Conservation (phyloP, 352 stramenopile species). For the Pythium brassicae region DNA sequence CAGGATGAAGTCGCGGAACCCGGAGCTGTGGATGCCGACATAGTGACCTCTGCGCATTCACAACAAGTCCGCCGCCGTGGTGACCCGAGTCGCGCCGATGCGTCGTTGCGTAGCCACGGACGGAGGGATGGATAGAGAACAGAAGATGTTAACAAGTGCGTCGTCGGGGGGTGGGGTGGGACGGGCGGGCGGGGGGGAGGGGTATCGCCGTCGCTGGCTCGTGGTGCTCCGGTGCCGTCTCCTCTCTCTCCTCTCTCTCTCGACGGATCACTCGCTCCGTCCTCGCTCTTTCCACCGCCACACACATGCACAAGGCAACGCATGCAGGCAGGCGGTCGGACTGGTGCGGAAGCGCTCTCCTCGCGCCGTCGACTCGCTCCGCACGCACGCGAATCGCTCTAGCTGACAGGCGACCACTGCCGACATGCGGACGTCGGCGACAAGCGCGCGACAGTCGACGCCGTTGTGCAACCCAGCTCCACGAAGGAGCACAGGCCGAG, state of each 20-base stretch:
- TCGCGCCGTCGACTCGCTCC: slow-evolving; percentile 6
- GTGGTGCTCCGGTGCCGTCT: slow-evolving; percentile 1
- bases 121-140: slow-evolving; percentile 69
- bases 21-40: slow-evolving; percentile 98
- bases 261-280: slow-evolving; percentile 5
- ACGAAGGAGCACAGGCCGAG: neutral
- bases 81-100: slow-evolving; percentile 13
- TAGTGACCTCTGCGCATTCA: slow-evolving; percentile 94
- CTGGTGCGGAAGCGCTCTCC: neutral
- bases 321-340: too few species aligned
- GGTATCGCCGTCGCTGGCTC: slow-evolving; percentile 1
- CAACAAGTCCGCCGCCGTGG: slow-evolving; percentile 12
- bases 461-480: neutral
- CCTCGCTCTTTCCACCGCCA: slow-evolving; percentile 3
- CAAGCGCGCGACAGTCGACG: neutral
- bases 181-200: neutral
- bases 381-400: slow-evolving; percentile 1
- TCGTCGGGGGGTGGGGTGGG: neutral
- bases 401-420: neutral
- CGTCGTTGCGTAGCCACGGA: slow-evolving; percentile 13
- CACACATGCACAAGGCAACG: neutral
- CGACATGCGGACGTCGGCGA: neutral
- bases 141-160: slow-evolving; percentile 79
- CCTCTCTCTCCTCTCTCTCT: slow-evolving; percentile 3
- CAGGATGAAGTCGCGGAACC: slow-evolving; percentile 99